Conservation (phyloP, 768 basidiomycete genomes). For the Hygrophoropsis aurantiaca region DNA sequence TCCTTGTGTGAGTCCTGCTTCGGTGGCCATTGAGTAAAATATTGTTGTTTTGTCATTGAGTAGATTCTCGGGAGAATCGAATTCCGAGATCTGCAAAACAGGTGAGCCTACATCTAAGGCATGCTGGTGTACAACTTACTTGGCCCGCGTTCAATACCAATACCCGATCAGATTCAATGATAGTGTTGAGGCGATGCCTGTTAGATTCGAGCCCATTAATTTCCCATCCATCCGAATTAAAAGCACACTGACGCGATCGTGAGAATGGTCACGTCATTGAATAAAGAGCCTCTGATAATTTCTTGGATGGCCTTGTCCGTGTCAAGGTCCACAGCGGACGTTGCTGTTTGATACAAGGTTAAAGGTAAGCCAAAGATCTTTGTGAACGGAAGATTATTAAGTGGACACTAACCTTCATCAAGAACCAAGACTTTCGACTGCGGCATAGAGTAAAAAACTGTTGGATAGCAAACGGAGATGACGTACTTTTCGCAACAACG, state of each 20-base stretch:
- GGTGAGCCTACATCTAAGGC: constrained; percentile 1
- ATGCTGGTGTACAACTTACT: constrained; percentile 34
- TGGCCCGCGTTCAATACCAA: constrained; percentile 81
- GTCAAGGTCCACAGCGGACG: constrained; percentile 87
- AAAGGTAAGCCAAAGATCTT: constrained; percentile 3
- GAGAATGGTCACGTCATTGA: constrained; percentile 76
- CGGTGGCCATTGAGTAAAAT: constrained; percentile 64
- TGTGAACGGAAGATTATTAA: neutral
- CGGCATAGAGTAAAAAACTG: constrained; percentile 5
- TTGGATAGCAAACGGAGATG: neutral
- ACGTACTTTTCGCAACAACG: constrained; percentile 69
- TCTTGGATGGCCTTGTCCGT: constrained; percentile 88
- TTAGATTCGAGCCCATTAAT: neutral
- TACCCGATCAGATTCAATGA: constrained; percentile 77
- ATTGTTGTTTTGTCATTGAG: constrained; percentile 55
- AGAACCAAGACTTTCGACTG: constrained; percentile 85
- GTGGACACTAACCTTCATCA: constrained; percentile 69
- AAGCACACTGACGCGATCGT: constrained; percentile 71
- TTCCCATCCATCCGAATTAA: neutral
- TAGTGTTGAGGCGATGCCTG: constrained; percentile 82
- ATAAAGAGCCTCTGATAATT: constrained; percentile 79
- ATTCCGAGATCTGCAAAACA: constrained; percentile 61
- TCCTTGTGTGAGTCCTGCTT: constrained; percentile 51
- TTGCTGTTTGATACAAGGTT: constrained; percentile 45
- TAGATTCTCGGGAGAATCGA: constrained; percentile 67